phyloP scores from a whole-genome alignment of 768 basidiomycete species.

The Trametes coccinea region DNA sequence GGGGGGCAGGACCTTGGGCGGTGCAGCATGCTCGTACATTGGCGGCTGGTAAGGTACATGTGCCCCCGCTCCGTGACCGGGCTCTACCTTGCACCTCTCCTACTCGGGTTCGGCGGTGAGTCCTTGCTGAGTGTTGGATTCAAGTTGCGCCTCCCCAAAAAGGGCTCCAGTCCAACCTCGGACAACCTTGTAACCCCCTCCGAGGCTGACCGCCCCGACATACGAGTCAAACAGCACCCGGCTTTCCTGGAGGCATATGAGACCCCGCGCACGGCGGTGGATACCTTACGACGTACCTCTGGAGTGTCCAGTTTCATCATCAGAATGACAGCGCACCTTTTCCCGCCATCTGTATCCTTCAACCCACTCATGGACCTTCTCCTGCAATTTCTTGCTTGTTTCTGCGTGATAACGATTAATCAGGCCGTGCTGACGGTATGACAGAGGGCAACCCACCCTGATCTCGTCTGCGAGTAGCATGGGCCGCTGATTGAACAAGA shows the following conservation, averaged over 20 bases:
- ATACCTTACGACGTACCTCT: conserved; percentile 30
- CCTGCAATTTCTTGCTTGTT: conserved; percentile 43
- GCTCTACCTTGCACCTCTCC: conserved; percentile 40
- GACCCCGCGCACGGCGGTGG: background rate
- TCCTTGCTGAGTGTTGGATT: conserved; percentile 5
- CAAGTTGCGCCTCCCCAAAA: conserved; percentile 38
- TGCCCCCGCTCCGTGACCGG: conserved; percentile 40
- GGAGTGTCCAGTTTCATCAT: conserved; percentile 41
- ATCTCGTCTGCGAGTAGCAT: conserved; percentile 49
- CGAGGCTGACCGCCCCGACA: conserved; percentile 63
- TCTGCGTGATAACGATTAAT: conserved; percentile 33
- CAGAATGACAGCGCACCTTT: conserved; percentile 52
- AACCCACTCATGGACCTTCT: too few species aligned
- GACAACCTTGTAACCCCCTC: conserved; percentile 49
- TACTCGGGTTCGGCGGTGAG: conserved; percentile 20
- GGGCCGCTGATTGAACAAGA: conserved; percentile 41
- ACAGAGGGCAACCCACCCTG: conserved; percentile 31
- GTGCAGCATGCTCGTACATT: conserved; percentile 34
- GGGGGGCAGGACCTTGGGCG: conserved; percentile 36
- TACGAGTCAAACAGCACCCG: conserved; percentile 58
- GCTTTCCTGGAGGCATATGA: conserved; percentile 47
- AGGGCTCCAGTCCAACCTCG: conserved; percentile 60
- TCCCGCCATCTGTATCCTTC: conserved; percentile 50
- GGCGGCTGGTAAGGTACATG: conserved; percentile 3
- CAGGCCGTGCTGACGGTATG: background rate